Evolutionary conservation across 1,284 basidiomycete genomes (phyloP).

Genomic region (Neonothopanus nambi): DNA sequence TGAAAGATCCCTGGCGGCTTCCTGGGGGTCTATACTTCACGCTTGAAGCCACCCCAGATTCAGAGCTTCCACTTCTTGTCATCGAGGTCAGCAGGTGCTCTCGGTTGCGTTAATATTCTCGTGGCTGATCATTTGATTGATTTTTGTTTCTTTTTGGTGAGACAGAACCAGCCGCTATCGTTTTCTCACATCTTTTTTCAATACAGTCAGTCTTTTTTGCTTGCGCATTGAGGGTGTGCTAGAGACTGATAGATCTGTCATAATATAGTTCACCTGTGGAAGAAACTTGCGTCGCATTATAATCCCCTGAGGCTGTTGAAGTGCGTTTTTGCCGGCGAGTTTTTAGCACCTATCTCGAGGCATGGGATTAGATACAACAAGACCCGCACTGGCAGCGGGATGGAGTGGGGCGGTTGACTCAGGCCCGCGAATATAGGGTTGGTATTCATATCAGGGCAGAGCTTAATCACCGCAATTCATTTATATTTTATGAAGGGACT

Average conservation of each 20-base stretch:
- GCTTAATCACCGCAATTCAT: too few relatives aligned
- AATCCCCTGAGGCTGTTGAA: conserved; percentile 46
- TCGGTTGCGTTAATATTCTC: background rate
- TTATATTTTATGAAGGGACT: background rate
- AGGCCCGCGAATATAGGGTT: background rate
- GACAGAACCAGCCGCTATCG: conserved; percentile 44
- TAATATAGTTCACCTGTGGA: conserved; percentile 42
- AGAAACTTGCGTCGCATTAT: conserved; percentile 46
- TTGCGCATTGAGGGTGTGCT: background rate
- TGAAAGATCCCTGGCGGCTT: conserved; percentile 83
- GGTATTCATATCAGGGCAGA: background rate
- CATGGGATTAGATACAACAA: conserved; percentile 44
- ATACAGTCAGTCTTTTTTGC: conserved; percentile 38
- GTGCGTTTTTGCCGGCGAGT: conserved; percentile 40
- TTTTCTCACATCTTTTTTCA: conserved; percentile 47
- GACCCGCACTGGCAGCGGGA: background rate
- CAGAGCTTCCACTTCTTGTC: background rate
- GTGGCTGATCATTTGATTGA: background rate
- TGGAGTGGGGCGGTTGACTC: background rate
- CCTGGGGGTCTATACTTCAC: conserved; percentile 51
- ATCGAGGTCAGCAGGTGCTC: conserved; percentile 26
- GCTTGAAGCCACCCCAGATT: conserved; percentile 11
- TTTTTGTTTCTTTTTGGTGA: background rate
- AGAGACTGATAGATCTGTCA: conserved; percentile 1
- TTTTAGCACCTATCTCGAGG: conserved; percentile 44